Evolutionary conservation across 139 green algal genomes (phyloP), one percentile per base, ranked within the genome.

Genomic region (Chlamydomonas urium): DNA sequence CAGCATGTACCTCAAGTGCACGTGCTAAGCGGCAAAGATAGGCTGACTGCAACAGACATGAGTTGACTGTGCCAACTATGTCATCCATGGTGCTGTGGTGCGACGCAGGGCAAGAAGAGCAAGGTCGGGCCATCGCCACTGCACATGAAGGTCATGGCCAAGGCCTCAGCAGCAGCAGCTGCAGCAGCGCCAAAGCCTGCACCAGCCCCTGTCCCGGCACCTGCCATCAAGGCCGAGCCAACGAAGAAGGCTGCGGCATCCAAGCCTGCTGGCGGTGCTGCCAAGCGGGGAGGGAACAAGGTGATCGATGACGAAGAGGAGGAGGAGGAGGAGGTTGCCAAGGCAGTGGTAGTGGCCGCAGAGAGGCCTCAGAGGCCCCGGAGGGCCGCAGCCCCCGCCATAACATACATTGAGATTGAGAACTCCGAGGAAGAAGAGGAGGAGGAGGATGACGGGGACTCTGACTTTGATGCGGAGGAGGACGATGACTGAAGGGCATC

Each of bases 41-140:
- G n/a, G n/a, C n/a, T n/a, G n/a, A n/a, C n/a, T n/a, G n/a, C n/a
- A n/a, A n/a, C n/a, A n/a, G n/a, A n/a, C n/a, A 50, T 14, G 42
- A 50, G 14, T 24, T 17, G 42, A 17, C 14, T 14, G 14, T 17
- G 19, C 42, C 42, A 50, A 50, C 14, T 50, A 50, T 50, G 42
- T 17, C 42, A 24, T 50, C n/a, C n/a, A n/a, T 50, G 42, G n/a
- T 71, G 63, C 36, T 71, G 63, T 59, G 24, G n/a, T n/a, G n/a
- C n/a, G n/a, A n/a, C n/a, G 14, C 62, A 84, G 78, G 79, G 79
- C 53, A 85, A 85, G 66, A 81, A 81, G 75, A 72, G 50, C 47
- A 79, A 76, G 60, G 47, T 79, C 14, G 79, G 79, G 2, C 74
- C 79, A 0, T 77, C 74, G 2, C 79, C 79, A 0, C 37, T 81